Evolutionary conservation across 2,329 filamentous ascomycete genomes (phyloP).

Genomic region (Canariomyces notabilis): DNA sequence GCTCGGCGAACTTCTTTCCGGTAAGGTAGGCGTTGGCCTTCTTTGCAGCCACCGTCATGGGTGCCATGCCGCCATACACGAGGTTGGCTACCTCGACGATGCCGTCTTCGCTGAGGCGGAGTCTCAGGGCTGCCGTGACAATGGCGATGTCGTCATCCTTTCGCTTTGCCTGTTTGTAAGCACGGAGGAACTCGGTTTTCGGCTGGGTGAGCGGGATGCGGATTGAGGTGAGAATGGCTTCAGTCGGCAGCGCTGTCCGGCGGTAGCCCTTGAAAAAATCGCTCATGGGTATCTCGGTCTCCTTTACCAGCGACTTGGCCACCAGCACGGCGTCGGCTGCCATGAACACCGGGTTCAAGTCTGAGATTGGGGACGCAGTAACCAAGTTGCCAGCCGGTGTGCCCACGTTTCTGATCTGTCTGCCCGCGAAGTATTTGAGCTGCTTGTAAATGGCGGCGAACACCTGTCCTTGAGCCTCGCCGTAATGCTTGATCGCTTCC

Average conservation of each 20-base stretch:
- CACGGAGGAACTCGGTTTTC: conserved; percentile 76
- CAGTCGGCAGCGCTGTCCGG: conserved; percentile 70
- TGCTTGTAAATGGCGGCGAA: conserved; percentile 93
- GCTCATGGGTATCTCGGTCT: conserved; percentile 83
- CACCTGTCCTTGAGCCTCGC: conserved; percentile 64
- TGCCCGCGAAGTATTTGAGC: conserved; percentile 86
- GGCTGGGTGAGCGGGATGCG: conserved; percentile 72
- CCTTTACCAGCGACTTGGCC: conserved; percentile 68
- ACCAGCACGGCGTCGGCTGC: conserved; percentile 77
- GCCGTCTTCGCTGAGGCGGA: conserved; percentile 65
- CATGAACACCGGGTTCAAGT: conserved; percentile 90
- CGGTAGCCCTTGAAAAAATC: conserved; percentile 92
- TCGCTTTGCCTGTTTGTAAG: conserved; percentile 94
- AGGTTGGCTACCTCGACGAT: conserved; percentile 70
- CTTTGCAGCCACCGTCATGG: conserved; percentile 82
- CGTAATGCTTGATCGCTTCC: conserved; percentile 75
- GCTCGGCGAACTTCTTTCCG: conserved; percentile 74
- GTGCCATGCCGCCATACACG: conserved; percentile 93
- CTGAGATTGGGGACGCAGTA: conserved; percentile 92
- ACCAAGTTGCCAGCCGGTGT: conserved; percentile 92
- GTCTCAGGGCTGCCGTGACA: conserved; percentile 78
- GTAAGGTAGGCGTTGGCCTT: conserved; percentile 67
- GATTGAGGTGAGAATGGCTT: conserved; percentile 81
- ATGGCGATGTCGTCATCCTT: conserved; percentile 99
- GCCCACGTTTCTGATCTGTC: conserved; percentile 96